Evolutionary conservation across 805 yeast genomes (phyloP).

Genomic region (Peterozyma toletana): DNA sequence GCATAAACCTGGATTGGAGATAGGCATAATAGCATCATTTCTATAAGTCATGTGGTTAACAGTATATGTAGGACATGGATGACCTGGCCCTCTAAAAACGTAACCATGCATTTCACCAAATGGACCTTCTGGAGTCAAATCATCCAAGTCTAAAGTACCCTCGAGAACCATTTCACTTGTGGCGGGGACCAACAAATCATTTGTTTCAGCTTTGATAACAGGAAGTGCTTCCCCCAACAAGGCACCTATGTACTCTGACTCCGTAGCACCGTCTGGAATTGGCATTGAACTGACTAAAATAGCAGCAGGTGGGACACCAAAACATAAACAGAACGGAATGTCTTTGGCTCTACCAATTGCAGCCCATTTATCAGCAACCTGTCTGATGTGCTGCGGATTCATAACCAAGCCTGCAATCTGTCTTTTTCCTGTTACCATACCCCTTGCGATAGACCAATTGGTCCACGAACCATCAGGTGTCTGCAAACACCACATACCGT

Average conservation of each 20-base stretch:
- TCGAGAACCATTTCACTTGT: slow-evolving; percentile 19
- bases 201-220: slow-evolving; percentile 17
- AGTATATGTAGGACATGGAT: slow-evolving; percentile 19
- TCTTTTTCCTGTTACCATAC: slow-evolving; percentile 16
- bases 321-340: slow-evolving; percentile 18
- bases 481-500: slow-evolving; percentile 19
- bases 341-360: slow-evolving; percentile 14
- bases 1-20: slow-evolving; percentile 18
- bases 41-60: slow-evolving; percentile 17
- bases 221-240: slow-evolving; percentile 18
- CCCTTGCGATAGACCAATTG: slow-evolving; percentile 23
- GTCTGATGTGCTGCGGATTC: slow-evolving; percentile 19
- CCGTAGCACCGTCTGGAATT: slow-evolving; percentile 16
- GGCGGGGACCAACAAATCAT: slow-evolving; percentile 18
- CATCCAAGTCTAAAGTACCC: slow-evolving; percentile 15
- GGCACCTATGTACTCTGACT: slow-evolving; percentile 19
- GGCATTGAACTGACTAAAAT: slow-evolving; percentile 18
- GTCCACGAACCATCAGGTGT: slow-evolving; percentile 21
- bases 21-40: slow-evolving; percentile 18
- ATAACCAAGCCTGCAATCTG: slow-evolving; percentile 19
- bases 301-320: slow-evolving; percentile 24
- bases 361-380: slow-evolving; percentile 17
- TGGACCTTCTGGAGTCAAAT: slow-evolving; percentile 17
- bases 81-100: slow-evolving; percentile 14
- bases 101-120: slow-evolving; percentile 26